These are phyloP conservation scores for Margaritispora aquatica DNA, from an alignment of 495 filamentous ascomycete species.

Conservation along the genomic window DNA sequence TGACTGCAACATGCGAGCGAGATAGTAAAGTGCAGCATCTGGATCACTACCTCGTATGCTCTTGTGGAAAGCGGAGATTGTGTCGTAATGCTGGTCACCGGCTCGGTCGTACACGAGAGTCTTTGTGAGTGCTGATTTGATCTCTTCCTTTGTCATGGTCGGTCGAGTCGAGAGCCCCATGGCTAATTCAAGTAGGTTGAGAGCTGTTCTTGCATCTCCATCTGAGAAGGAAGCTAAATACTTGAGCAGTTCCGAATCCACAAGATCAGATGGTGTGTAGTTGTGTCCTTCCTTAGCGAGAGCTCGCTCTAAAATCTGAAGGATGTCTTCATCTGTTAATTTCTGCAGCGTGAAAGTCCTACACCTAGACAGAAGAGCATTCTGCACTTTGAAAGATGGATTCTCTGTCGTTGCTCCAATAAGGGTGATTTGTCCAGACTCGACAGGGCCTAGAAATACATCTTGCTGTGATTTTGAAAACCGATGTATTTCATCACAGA, in stretches of 20 bases:
- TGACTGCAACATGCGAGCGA: slow-evolving; percentile 91
- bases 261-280: slow-evolving; percentile 51
- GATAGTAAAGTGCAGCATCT: slow-evolving; percentile 87
- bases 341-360: slow-evolving; percentile 80
- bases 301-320: slow-evolving; percentile 67
- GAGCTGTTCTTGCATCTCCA: slow-evolving; percentile 85
- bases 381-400: slow-evolving; percentile 89
- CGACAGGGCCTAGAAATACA: slow-evolving; percentile 89
- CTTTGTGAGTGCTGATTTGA: slow-evolving; percentile 77
- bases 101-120: slow-evolving; percentile 92
- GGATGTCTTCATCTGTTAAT: slow-evolving; percentile 63
- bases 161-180: slow-evolving; percentile 46
- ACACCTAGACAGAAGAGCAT: slow-evolving; percentile 81
- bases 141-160: slow-evolving; percentile 50
- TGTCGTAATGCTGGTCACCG: slow-evolving; percentile 93
- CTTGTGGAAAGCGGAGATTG: slow-evolving; percentile 96
- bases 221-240: slow-evolving; percentile 84
- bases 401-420: slow-evolving; percentile 98
- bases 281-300: slow-evolving; percentile 35
- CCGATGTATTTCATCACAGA: slow-evolving; percentile 95
- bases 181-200: slow-evolving; percentile 87
- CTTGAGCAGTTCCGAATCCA: slow-evolving; percentile 68
- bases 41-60: slow-evolving; percentile 81
- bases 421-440: slow-evolving; percentile 82
- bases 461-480: slow-evolving; percentile 94